Evolutionary conservation across 2,329 filamentous ascomycete species (phyloP).

Genomic region (Fonsecaea nubica): DNA sequence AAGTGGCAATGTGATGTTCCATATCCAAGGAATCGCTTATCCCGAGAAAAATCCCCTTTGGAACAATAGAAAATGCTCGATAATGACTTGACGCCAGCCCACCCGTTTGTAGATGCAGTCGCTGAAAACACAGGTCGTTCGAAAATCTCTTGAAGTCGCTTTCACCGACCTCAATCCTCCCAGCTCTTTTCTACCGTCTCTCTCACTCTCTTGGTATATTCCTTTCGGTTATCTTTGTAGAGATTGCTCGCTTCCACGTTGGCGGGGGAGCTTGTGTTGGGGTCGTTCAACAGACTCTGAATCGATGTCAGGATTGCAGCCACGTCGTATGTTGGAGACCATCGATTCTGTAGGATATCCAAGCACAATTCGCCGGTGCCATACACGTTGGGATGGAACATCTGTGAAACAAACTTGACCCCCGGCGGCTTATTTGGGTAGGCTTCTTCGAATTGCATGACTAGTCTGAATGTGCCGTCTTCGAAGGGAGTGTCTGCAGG

Average conservation of each 20-base stretch:
- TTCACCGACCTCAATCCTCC: constrained; percentile 70
- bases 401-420: constrained; percentile 97
- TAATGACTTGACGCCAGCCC: constrained; percentile 11
- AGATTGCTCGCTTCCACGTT: constrained; percentile 98
- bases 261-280: constrained; percentile 96
- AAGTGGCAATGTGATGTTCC: not conserved
- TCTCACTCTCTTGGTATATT: constrained; percentile 92
- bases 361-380: constrained; percentile 94
- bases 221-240: constrained; percentile 96
- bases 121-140: constrained; percentile 9
- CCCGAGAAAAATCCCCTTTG: not conserved
- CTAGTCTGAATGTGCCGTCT: constrained; percentile 94
- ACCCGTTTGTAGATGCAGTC: constrained; percentile 19
- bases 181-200: constrained; percentile 99
- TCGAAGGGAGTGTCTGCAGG: constrained; percentile 97
- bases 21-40: not conserved
- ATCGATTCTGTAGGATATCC: constrained; percentile 96
- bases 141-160: not conserved
- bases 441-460: constrained; percentile 99
- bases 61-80: not conserved
- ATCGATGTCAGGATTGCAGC: constrained; percentile 97
- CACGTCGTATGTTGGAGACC: constrained; percentile 98
- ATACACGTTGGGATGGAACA: constrained; percentile 99
- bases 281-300: constrained; percentile 95
- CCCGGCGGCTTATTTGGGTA: constrained; percentile 98